These are phyloP conservation scores for Aspergillus floridensis DNA, from an alignment of 2,329 filamentous ascomycete species.

Conservation along the genomic window DNA sequence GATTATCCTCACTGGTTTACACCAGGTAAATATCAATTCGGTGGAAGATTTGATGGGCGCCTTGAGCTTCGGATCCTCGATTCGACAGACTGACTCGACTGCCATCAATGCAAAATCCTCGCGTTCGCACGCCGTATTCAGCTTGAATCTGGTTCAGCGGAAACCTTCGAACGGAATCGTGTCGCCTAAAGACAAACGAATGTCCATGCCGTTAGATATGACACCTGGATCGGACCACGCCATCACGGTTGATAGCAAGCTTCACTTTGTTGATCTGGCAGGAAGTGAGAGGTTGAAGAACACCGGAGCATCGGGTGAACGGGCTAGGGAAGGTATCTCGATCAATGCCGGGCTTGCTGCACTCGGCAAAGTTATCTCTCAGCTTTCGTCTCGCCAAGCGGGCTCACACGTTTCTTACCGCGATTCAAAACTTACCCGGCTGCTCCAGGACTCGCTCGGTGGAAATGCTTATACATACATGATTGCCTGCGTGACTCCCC, in stretches of 20 bases:
- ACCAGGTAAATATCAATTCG: constrained; percentile 83
- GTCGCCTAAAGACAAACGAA: constrained; percentile 71
- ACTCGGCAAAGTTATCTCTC: constrained; percentile 95
- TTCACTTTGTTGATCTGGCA: constrained; percentile 96
- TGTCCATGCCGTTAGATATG: constrained; percentile 80
- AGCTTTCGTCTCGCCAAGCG: constrained; percentile 83
- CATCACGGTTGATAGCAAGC: constrained; percentile 93
- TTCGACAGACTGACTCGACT: constrained; percentile 94
- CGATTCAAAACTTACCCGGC: constrained; percentile 91
- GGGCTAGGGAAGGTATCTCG: constrained; percentile 93
- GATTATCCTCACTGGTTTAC: constrained; percentile 87
- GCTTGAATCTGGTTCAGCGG: constrained; percentile 82
- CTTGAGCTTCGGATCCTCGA: constrained; percentile 86
- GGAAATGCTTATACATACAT: constrained; percentile 99
- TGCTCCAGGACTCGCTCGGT: constrained; percentile 93
- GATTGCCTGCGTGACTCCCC: constrained; percentile 96
- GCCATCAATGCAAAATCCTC: constrained; percentile 98
- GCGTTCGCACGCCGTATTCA: constrained; percentile 95
- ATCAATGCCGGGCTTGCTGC: constrained; percentile 96
- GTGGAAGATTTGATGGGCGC: constrained; percentile 87
- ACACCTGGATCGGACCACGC: constrained; percentile 62
- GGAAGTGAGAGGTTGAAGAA: constrained; percentile 97
- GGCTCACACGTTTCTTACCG: constrained; percentile 95
- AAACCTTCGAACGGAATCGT: constrained; percentile 52
- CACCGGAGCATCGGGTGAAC: constrained; percentile 89